These are phyloP conservation scores for Dictyostelium capitatum DNA, from an alignment of 78 protist species.

Conservation along the genomic window DNA sequence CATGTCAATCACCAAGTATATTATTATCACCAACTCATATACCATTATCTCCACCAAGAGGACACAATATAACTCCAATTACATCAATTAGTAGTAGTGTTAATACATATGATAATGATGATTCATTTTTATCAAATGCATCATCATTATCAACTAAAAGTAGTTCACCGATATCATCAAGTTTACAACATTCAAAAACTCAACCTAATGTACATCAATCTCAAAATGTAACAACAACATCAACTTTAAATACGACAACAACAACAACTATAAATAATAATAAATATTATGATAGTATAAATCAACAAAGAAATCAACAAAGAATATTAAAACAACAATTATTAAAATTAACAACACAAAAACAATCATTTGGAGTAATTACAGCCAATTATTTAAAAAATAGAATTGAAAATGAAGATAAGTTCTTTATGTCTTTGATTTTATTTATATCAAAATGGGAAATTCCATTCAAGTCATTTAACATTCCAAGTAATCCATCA, in stretches of 20 bases:
- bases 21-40: neutral
- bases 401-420: slow-evolving; percentile 67
- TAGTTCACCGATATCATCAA: neutral
- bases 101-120: neutral
- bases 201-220: slow-evolving; percentile 27
- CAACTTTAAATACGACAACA: neutral
- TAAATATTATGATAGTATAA: neutral
- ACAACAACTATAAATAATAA: neutral
- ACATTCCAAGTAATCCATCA: neutral
- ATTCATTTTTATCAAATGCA: neutral
- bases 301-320: neutral
- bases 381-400: slow-evolving; percentile 40
- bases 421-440: slow-evolving; percentile 42
- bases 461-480: slow-evolving; percentile 34
- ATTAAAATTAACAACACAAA: neutral
- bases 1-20: slow-evolving; percentile 10
- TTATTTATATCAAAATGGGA: slow-evolving; percentile 78
- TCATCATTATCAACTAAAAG: neutral
- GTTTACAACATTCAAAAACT: slow-evolving; percentile 7
- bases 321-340: neutral
- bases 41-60: slow-evolving; percentile 14
- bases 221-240: slow-evolving; percentile 3
- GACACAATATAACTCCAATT: neutral
- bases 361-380: slow-evolving; percentile 45
- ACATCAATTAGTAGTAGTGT: slow-evolving; percentile 1